phyloP scores from a whole-genome alignment of 2,329 filamentous ascomycete species.

The Mycosphaerella sp. region DNA sequence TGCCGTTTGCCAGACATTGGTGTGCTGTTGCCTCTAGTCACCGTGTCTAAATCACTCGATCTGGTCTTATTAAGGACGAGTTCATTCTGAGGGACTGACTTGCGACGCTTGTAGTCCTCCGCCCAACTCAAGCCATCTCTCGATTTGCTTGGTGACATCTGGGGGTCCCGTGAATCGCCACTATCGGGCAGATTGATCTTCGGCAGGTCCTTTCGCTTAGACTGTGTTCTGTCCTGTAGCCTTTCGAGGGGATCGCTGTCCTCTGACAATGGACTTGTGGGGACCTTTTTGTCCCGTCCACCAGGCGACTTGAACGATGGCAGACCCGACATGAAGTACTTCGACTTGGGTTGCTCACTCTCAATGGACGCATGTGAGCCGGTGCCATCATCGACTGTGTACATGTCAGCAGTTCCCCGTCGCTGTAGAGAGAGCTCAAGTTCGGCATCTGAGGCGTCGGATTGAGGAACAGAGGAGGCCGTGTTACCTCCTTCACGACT shows the following conservation, averaged over 20 bases:
- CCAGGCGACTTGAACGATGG: constrained; percentile 49
- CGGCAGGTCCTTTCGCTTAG: constrained; percentile 43
- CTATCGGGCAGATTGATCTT: constrained; percentile 44
- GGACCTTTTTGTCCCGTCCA: constrained; percentile 23
- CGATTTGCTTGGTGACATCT: constrained; percentile 12
- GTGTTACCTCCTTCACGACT: constrained; percentile 44
- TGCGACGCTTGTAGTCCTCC: constrained; percentile 27
- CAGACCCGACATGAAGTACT: constrained; percentile 42
- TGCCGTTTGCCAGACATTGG: constrained; percentile 37
- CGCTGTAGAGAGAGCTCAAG: constrained; percentile 30
- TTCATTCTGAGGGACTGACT: constrained; percentile 32
- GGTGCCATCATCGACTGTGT: constrained; percentile 30
- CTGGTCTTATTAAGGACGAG: constrained; percentile 16
- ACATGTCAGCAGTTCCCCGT: constrained; percentile 17
- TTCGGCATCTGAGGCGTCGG: constrained; percentile 46
- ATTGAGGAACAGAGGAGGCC: constrained; percentile 29
- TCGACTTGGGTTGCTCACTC: constrained; percentile 35
- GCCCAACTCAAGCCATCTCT: neutral
- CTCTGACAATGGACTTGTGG: constrained; percentile 13
- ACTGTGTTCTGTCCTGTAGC: constrained; percentile 38
- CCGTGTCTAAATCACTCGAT: constrained; percentile 6
- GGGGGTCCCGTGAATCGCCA: constrained; percentile 31
- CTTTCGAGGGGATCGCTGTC: constrained; percentile 39
- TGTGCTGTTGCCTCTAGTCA: constrained; percentile 3
- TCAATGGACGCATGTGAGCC: constrained; percentile 35